Evolutionary conservation across 768 basidiomycete species (phyloP), one percentile per base, ranked within the genome.

Genomic region (Dictyophora rubrovolvata): DNA sequence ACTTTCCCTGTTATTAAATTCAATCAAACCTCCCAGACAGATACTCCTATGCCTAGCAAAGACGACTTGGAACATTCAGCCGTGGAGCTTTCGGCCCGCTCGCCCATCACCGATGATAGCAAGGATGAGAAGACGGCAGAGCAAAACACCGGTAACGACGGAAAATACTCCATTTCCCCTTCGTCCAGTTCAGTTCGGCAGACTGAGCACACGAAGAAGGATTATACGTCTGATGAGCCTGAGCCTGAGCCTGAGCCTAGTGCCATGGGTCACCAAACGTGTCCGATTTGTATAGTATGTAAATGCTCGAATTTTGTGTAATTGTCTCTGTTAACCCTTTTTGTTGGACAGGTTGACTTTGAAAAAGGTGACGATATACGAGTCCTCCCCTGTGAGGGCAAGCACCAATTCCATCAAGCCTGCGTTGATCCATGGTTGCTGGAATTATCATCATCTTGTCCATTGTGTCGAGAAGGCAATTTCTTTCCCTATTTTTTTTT

Each of bases 1-100:
- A 96, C 93, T 2, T 98, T 98, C 74, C 93, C 94, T 4, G 74
- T 96, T 62, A 85, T 95, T 72, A 92, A 93, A 69, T 98, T 93
- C 65, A 82, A 83, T 6, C 59, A 67, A 10, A 69, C 66, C 33
- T 22, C 36, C 17, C 54, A 50, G 35, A 52, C 12, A 8, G 28
- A 60, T 23, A 47, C n/a, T 23, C 10, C 52, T 21, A 12, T 48
- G 22, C 17, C 8, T 17, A 42, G 49, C 7, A 62, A 61, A 7
- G 59, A 64, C 50, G 62, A 55, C 54, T 64, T 23, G 53, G 55
- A 18, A 35, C 62, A 60, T 17, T 35, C 59, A 22, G 37, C 57
- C 37, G 58, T n/a, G 18, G 55, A 56, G 23, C 36, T 6, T 65
- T 23, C 20, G 42, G 9, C n/a, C 48, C 36, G 33, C 28, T 14